These are phyloP conservation scores for Lichtheimia ramosa DNA, from an alignment of 371 early-diverging fungal genomes.

Conservation along the genomic window DNA sequence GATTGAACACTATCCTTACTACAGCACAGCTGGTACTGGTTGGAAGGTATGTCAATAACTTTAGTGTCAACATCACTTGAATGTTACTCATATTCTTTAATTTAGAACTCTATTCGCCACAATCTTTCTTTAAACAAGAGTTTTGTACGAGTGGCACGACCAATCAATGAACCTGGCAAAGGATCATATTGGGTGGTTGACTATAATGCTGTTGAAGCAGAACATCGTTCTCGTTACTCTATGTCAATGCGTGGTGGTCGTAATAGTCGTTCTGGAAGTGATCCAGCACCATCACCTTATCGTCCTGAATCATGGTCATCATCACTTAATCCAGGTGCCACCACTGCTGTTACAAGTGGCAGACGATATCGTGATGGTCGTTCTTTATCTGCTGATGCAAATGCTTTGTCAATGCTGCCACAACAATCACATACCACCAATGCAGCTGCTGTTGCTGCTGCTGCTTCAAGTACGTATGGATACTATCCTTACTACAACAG, in stretches of 20 bases:
- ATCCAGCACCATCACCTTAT: slow-evolving; percentile 29
- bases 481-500: slow-evolving; percentile 10
- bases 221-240: slow-evolving; percentile 19
- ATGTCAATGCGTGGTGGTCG: slow-evolving; percentile 22
- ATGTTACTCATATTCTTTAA: no score
- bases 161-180: slow-evolving; percentile 92
- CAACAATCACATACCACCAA: background rate
- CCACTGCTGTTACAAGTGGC: background rate
- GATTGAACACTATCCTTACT: slow-evolving; percentile 73
- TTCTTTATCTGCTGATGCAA: slow-evolving; percentile 22
- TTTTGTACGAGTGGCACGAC: slow-evolving; percentile 90
- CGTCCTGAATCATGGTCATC: slow-evolving; percentile 27
- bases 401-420: background rate
- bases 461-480: slow-evolving; percentile 9
- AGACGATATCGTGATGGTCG: slow-evolving; percentile 21
- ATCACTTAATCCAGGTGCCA: background rate
- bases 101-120: slow-evolving; percentile 96
- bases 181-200: slow-evolving; percentile 95
- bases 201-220: slow-evolving; percentile 34
- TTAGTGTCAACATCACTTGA: background rate
- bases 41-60: slow-evolving; percentile 65
- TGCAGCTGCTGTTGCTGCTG: slow-evolving; percentile 9
- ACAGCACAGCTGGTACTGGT: slow-evolving; percentile 68
- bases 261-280: slow-evolving; percentile 30
- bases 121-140: slow-evolving; percentile 95